Evolutionary conservation across 306 rosid genomes (phyloP).

Genomic region (Pachyrhizus erosus): DNA sequence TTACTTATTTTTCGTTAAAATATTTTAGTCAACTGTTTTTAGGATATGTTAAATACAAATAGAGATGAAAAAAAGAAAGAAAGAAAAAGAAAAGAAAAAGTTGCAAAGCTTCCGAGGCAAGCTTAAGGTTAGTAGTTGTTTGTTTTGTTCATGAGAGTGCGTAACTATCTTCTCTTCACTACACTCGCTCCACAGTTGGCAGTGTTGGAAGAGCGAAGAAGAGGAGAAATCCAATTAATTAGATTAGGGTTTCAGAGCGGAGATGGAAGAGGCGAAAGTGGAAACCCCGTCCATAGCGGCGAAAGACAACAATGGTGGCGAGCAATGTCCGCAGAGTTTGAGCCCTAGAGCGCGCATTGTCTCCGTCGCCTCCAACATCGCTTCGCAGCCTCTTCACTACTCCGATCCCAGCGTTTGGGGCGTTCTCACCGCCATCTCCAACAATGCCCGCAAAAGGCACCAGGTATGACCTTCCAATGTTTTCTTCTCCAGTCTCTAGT

Average conservation of each 20-base stretch:
- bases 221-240: background rate
- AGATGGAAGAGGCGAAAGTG: conserved; percentile 38
- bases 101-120: background rate
- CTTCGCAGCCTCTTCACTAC: conserved; percentile 75
- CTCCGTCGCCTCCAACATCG: conserved; percentile 71
- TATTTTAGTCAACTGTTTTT: no score
- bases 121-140: background rate
- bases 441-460: conserved; percentile 77
- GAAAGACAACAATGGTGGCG: background rate
- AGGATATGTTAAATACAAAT: no score
- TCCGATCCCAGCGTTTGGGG: conserved; percentile 83
- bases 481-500: background rate
- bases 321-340: conserved; percentile 4
- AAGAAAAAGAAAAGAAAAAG: background rate
- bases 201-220: background rate
- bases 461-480: conserved; percentile 55
- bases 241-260: conserved; percentile 73
- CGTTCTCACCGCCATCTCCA: conserved; percentile 91
- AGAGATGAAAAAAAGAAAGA: background rate
- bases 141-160: background rate
- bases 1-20: no score
- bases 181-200: background rate
- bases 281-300: background rate
- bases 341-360: conserved; percentile 59
- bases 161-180: background rate